Evolutionary conservation across 106 monocot species (phyloP), one percentile per base, ranked within the genome.

Genomic region (Gastrodia elata): DNA sequence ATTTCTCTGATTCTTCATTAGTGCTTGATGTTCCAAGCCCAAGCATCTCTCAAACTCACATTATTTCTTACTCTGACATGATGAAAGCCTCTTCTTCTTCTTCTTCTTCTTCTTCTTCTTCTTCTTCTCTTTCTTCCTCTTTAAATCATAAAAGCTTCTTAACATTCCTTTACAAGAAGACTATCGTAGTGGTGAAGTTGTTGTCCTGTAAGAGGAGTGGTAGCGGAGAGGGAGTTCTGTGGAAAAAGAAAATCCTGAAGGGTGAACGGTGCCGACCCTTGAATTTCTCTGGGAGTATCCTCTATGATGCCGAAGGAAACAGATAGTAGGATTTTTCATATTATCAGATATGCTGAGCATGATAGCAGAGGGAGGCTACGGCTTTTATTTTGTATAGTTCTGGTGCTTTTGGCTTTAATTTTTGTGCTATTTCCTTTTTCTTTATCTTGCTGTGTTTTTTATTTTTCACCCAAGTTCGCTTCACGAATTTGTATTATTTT

Each of bases 201-300:
- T 0, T 67, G 11, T 38, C 67, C 0, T 67, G 67, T 37, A 37
- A 37, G 36, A 67, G 27, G 36, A 20, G 37, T 37, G 67, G 67
- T 37, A 37, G 5, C 34, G 38, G 67, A 38, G 67, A 67, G 11
- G 67, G 18, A 67, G 67, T 67, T 14, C 67, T 67, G 67, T 67
- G 67, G 67, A 67, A 67, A n/a, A 67, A 67, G 67, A 35, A 67
- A 38, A 67, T 67, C 34, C 4, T 67, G 67, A 67, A 37, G 37
- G 67, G 67, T 18, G 67, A 67, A 67, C 15, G 37, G 67, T 67
- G 67, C 67, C 37, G n/a, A 20, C 67, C 67, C 18, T 67, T 67
- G 67, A 37, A 36, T 10, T 67, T 38, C 37, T 67, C 67, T 14
- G 36, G 37, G 6, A 67, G 38, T 6, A 36, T 67, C 36, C 18